These are phyloP conservation scores for Serendipita vermifera DNA, from an alignment of 768 basidiomycete genomes.

Conservation along the genomic window DNA sequence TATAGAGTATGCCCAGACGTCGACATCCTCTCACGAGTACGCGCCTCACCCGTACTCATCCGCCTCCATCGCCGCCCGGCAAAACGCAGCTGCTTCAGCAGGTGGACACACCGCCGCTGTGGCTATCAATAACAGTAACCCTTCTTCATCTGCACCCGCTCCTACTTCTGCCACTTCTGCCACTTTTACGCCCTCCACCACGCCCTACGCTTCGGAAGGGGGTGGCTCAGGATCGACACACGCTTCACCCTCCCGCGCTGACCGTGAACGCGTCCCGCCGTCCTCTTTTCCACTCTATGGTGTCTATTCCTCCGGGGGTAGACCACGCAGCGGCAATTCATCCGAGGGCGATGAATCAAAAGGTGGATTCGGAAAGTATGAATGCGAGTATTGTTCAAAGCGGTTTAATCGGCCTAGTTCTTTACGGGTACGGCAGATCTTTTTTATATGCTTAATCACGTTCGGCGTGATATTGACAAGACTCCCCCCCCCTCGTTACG, in stretches of 20 bases:
- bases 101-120: too few relatives aligned
- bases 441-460: neutral
- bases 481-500: neutral
- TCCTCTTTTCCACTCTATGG: constrained; percentile 6
- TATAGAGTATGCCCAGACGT: constrained; percentile 1
- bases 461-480: neutral
- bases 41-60: neutral
- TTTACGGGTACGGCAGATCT: constrained; percentile 24
- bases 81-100: too few relatives aligned
- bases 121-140: too few relatives aligned
- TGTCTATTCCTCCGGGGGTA: neutral
- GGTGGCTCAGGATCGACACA: constrained; percentile 4
- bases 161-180: too few relatives aligned
- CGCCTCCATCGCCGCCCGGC: neutral
- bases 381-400: constrained; percentile 39
- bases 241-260: neutral
- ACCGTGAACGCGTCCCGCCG: neutral
- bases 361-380: constrained; percentile 18
- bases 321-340: constrained; percentile 6
- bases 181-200: too few relatives aligned
- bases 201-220: constrained; percentile 5
- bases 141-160: too few relatives aligned
- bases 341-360: constrained; percentile 10
- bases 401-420: constrained; percentile 60
- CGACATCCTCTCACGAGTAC: neutral